These are phyloP conservation scores for Prunus davidiana DNA, from an alignment of 306 rosid species.

Conservation along the genomic window DNA sequence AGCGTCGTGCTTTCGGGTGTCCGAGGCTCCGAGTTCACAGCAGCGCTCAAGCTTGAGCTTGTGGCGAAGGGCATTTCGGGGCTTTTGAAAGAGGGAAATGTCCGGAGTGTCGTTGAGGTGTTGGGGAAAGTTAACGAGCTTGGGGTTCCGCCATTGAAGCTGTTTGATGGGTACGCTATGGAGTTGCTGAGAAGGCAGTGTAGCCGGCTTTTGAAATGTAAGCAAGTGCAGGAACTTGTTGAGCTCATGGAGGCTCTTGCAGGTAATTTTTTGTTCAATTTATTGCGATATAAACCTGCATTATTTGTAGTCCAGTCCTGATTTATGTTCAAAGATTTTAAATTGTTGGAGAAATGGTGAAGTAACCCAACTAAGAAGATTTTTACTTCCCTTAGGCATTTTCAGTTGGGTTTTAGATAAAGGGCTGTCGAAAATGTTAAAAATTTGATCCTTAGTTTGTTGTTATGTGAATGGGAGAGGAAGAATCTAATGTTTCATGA, in stretches of 20 bases:
- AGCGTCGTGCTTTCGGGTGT: constrained; percentile 43
- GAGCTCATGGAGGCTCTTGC: constrained; percentile 75
- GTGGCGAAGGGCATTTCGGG: constrained; percentile 44
- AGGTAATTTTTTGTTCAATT: constrained; percentile 38
- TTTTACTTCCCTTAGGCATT: neutral
- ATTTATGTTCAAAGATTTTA: neutral
- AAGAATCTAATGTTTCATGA: neutral
- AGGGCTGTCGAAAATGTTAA: neutral
- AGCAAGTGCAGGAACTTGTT: constrained; percentile 60
- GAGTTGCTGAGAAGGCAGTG: constrained; percentile 52
- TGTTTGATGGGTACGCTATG: constrained; percentile 42
- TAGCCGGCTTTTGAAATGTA: constrained; percentile 32
- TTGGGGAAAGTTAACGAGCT: constrained; percentile 43
- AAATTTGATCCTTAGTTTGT: neutral
- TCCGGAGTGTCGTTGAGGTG: constrained; percentile 35
- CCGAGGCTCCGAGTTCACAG: constrained; percentile 33
- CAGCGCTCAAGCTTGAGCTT: constrained; percentile 42
- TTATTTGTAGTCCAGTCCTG: neutral
- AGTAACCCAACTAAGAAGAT: neutral
- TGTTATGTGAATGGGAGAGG: neutral
- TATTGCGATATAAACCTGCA: neutral
- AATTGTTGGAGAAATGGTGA: neutral
- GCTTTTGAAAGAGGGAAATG: constrained; percentile 42
- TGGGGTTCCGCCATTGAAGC: constrained; percentile 40
- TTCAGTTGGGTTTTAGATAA: neutral